These are phyloP conservation scores for Terana coerulea DNA, from an alignment of 768 basidiomycete genomes.

Conservation along the genomic window DNA sequence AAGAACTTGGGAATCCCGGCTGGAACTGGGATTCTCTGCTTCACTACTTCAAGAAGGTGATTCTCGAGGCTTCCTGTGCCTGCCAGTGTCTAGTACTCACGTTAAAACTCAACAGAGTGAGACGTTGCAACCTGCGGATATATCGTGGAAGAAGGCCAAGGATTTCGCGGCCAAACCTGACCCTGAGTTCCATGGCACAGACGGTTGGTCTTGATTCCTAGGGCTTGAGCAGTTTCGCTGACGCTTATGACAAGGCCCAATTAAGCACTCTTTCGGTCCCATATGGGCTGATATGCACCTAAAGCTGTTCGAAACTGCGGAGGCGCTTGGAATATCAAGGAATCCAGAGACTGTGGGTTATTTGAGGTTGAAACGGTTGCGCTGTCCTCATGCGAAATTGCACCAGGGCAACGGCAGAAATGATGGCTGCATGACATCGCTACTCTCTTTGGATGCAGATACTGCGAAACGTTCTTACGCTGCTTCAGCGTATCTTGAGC, in stretches of 20 bases:
- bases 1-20: constrained; percentile 22
- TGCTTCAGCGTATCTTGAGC: constrained; percentile 25
- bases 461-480: constrained; percentile 27
- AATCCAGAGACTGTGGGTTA: constrained; percentile 15
- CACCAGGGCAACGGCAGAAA: constrained; percentile 13
- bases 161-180: not conserved
- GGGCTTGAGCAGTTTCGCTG: not conserved
- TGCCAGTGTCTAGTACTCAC: no score
- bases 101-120: constrained; percentile 6
- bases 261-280: constrained; percentile 15
- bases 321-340: constrained; percentile 12
- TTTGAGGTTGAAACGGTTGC: no score
- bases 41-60: constrained; percentile 22
- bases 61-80: no score
- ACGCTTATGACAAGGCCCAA: constrained; percentile 12
- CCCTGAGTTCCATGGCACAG: not conserved
- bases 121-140: not conserved
- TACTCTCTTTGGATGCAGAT: constrained; percentile 18
- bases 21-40: constrained; percentile 25
- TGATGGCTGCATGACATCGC: constrained; percentile 8
- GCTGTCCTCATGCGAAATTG: not conserved
- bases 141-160: not conserved
- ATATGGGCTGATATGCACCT: constrained; percentile 11
- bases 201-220: not conserved
- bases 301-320: constrained; percentile 10